Conservation (phyloP, 176 grass and related monocot species). For the Elymus sibiricus region DNA sequence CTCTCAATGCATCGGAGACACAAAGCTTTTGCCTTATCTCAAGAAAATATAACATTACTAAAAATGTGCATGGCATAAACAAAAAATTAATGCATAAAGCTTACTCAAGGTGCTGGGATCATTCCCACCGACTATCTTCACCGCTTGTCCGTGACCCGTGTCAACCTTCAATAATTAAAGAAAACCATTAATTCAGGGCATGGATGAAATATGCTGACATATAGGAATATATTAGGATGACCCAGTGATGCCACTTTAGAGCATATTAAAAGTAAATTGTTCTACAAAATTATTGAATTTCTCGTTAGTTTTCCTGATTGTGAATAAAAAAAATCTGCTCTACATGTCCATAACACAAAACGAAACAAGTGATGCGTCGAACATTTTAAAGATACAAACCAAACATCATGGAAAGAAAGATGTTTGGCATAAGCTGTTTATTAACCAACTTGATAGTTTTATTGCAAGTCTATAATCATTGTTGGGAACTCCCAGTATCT, state of each 20-base stretch:
- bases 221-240: neutral
- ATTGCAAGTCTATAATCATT: neutral
- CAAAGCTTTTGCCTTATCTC: no score
- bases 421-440: neutral
- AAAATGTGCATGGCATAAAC: neutral
- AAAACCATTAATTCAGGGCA: neutral
- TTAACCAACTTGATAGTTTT: neutral
- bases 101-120: slow-evolving; percentile 13
- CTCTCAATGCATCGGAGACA: no score
- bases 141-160: neutral
- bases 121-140: neutral
- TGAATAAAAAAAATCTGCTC: neutral
- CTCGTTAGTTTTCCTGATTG: neutral
- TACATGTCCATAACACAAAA: neutral
- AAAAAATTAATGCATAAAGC: slow-evolving; percentile 19
- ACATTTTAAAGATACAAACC: neutral
- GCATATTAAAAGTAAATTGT: neutral
- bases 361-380: neutral
- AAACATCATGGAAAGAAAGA: neutral
- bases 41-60: neutral
- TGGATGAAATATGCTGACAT: neutral
- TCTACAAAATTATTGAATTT: neutral
- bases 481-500: neutral
- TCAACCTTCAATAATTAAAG: slow-evolving; percentile 19
- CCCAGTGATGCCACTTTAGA: neutral